A percentile compares a stretch with the other conserved stretches of the same genome.
Conservation (phyloP, 2,329 filamentous ascomycete genomes). For the Penicillium sp. region DNA sequence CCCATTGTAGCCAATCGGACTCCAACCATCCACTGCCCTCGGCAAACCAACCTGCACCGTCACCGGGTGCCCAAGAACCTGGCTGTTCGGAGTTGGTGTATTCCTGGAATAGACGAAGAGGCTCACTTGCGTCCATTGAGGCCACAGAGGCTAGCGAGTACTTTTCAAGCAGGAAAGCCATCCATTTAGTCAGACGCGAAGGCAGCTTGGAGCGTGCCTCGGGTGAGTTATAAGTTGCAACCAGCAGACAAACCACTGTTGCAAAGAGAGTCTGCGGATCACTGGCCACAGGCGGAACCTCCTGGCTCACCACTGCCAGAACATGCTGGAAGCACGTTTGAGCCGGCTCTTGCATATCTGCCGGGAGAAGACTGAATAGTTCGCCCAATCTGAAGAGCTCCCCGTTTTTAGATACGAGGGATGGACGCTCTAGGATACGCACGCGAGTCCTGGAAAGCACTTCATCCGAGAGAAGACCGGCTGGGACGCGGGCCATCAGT, state of each 20-base stretch:
- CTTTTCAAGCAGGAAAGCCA: constrained; percentile 36
- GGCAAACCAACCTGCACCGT: constrained; percentile 20
- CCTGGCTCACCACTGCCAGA: constrained; percentile 19
- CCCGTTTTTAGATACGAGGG: constrained; percentile 36
- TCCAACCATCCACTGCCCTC: constrained; percentile 40
- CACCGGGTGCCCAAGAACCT: constrained; percentile 6
- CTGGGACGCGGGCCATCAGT: constrained; percentile 34
- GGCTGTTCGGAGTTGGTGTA: constrained; percentile 12
- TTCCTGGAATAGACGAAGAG: constrained; percentile 16
- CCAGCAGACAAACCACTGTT: constrained; percentile 37
- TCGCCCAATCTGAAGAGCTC: constrained; percentile 38
- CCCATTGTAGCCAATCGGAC: constrained; percentile 45
- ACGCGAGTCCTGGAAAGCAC: constrained; percentile 32
- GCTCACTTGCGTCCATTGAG: constrained; percentile 11
- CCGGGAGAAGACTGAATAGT: constrained; percentile 32
- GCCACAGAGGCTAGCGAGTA: constrained; percentile 36
- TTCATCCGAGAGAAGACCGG: constrained; percentile 30
- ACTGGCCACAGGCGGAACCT: constrained; percentile 20
- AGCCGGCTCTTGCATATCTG: constrained; percentile 27
- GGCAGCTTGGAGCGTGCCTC: constrained; percentile 26
- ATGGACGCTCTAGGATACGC: constrained; percentile 36
- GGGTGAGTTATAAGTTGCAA: constrained; percentile 25
- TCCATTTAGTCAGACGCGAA: constrained; percentile 39
- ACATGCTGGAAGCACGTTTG: constrained; percentile 28
- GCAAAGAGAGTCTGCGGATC: constrained; percentile 24